Conservation (phyloP, 78 protist species). For the Dictyostelium capitatum region DNA sequence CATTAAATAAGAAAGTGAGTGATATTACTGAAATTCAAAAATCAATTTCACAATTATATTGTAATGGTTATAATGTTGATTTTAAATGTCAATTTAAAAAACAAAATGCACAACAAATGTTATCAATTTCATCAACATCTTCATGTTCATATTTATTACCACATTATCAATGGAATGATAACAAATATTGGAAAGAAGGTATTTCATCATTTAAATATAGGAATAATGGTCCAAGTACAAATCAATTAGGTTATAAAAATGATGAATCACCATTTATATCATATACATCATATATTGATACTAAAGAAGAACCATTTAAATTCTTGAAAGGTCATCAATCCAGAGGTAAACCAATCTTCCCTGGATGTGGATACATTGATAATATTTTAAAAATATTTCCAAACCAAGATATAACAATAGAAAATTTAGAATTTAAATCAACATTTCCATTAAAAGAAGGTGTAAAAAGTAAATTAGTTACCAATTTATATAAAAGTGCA, state of each 20-base stretch:
- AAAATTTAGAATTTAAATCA: conserved; percentile 22
- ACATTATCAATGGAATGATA: conserved; percentile 36
- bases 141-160: background rate
- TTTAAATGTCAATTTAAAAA: background rate
- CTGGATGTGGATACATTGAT: conserved; percentile 46
- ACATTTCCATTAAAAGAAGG: conserved; percentile 27
- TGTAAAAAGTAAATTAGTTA: background rate
- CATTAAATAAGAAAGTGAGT: conserved; percentile 6
- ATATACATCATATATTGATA: conserved; percentile 15
- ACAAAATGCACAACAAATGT: too few relatives aligned
- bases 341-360: conserved; percentile 9
- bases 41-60: conserved; percentile 16
- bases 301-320: conserved; percentile 3
- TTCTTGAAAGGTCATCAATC: conserved; percentile 50
- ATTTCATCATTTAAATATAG: background rate
- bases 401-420: conserved; percentile 2
- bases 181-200: background rate
- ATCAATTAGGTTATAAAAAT: background rate
- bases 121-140: background rate
- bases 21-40: background rate
- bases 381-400: background rate
- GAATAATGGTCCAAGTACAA: background rate
- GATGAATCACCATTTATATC: background rate
- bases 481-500: background rate
- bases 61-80: background rate